Evolutionary conservation across 176 grass and related monocot species (phyloP).

Genomic region (Luzula sylvatica): DNA sequence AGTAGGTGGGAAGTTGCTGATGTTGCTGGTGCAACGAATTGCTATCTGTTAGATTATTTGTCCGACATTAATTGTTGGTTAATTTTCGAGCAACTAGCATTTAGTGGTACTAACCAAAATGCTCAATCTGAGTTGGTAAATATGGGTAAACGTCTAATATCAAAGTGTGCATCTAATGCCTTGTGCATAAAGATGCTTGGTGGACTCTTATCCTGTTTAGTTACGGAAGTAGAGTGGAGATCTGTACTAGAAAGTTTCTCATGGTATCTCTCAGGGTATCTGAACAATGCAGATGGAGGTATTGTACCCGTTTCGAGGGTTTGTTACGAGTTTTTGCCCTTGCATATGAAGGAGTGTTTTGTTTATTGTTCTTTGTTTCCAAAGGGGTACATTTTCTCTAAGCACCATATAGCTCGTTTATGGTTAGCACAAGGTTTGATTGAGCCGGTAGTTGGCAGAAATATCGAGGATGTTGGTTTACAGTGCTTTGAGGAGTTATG

Average conservation of each 20-base stretch:
- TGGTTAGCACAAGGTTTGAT: too few relatives aligned
- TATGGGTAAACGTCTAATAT: background rate
- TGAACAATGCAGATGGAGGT: background rate
- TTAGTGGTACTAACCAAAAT: background rate
- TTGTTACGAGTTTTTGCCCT: too few relatives aligned
- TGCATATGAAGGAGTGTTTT: too few relatives aligned
- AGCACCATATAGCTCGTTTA: conserved; percentile 1
- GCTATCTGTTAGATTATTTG: conserved; percentile 11
- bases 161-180: background rate
- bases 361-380: conserved; percentile 36
- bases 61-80: too few relatives aligned
- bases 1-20: background rate
- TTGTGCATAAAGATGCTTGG: too few relatives aligned
- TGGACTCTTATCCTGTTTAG: conserved; percentile 1
- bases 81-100: too few relatives aligned
- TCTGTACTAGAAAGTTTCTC: background rate
- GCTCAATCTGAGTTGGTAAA: background rate
- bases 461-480: conserved; percentile 16
- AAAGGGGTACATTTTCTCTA: conserved; percentile 15
- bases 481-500: conserved; percentile 27
- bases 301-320: too few relatives aligned
- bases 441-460: background rate
- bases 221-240: background rate
- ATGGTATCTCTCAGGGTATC: conserved; percentile 17
- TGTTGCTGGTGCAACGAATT: background rate